These are phyloP conservation scores for Lachancea meyersii DNA, from an alignment of 805 yeast genomes.

Conservation along the genomic window DNA sequence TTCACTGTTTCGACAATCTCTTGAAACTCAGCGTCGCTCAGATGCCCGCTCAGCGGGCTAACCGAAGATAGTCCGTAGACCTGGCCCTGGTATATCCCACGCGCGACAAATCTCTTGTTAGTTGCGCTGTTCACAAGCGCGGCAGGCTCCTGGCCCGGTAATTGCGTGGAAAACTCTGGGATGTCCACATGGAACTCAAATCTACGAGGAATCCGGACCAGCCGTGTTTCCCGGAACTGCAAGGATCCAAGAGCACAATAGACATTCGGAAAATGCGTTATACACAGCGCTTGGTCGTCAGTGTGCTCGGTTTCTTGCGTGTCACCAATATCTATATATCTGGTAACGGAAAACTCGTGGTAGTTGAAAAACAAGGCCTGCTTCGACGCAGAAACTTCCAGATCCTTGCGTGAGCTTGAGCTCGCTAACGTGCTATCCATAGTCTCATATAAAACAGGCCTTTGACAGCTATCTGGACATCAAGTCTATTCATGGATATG, in stretches of 20 bases:
- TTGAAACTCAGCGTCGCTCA: conserved; percentile 36
- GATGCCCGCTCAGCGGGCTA: conserved; percentile 42
- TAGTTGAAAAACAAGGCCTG: conserved; percentile 52
- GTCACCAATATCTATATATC: conserved; percentile 25
- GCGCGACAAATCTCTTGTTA: conserved; percentile 29
- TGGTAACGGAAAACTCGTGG: conserved; percentile 48
- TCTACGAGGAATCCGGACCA: conserved; percentile 59
- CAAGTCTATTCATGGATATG: too few species aligned
- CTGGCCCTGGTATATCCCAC: conserved; percentile 38
- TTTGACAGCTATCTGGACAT: too few species aligned
- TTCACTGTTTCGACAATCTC: conserved; percentile 44
- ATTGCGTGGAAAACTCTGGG: conserved; percentile 49
- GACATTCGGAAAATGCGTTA: conserved; percentile 64
- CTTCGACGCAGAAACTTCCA: conserved; percentile 7
- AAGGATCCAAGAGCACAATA: conserved; percentile 35
- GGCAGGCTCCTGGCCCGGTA: conserved; percentile 63
- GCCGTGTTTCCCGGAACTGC: conserved; percentile 38
- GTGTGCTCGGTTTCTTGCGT: conserved; percentile 19
- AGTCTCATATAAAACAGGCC: neutral
- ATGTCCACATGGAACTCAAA: conserved; percentile 34
- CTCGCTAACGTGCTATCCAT: conserved; percentile 16
- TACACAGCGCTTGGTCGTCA: conserved; percentile 37
- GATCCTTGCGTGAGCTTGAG: conserved; percentile 11
- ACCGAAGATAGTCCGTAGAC: conserved; percentile 48
- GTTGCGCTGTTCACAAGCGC: conserved; percentile 36